phyloP scores from a whole-genome alignment of 148 eudicot species.

The Agrostemma githago region DNA sequence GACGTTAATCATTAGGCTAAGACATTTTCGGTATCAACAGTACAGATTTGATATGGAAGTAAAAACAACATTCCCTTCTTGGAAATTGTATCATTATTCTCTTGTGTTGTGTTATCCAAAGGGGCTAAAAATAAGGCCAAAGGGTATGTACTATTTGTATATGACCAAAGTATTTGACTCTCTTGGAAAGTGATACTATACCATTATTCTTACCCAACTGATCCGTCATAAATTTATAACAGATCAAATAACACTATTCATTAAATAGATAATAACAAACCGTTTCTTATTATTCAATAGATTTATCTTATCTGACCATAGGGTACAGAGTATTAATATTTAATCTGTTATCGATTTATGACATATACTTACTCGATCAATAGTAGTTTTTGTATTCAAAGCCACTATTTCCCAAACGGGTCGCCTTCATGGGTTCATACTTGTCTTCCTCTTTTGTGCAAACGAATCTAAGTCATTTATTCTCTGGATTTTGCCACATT shows the following conservation, averaged over 20 bases:
- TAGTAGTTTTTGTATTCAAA: slow-evolving; percentile 14
- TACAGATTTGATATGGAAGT: too few relatives aligned
- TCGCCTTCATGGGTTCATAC: slow-evolving; percentile 10
- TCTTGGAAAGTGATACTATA: slow-evolving; percentile 24
- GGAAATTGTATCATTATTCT: slow-evolving; percentile 40
- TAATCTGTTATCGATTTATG: too few relatives aligned
- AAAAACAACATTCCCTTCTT: slow-evolving; percentile 14
- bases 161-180: slow-evolving; percentile 30
- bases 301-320: too few relatives aligned
- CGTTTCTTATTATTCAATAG: too few relatives aligned
- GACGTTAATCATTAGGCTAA: too few relatives aligned
- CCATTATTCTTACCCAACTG: too few relatives aligned
- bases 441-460: background rate
- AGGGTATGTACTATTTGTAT: background rate
- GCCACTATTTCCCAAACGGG: slow-evolving; percentile 17
- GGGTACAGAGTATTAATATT: too few relatives aligned
- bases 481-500: background rate
- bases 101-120: slow-evolving; percentile 21
- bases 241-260: too few relatives aligned
- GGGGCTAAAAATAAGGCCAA: background rate
- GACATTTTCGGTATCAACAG: too few relatives aligned
- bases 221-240: too few relatives aligned
- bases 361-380: too few relatives aligned
- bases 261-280: too few relatives aligned
- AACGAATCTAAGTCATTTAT: background rate